Evolutionary conservation across 805 yeast genomes (phyloP).

Genomic region (Nematodospora valgi): DNA sequence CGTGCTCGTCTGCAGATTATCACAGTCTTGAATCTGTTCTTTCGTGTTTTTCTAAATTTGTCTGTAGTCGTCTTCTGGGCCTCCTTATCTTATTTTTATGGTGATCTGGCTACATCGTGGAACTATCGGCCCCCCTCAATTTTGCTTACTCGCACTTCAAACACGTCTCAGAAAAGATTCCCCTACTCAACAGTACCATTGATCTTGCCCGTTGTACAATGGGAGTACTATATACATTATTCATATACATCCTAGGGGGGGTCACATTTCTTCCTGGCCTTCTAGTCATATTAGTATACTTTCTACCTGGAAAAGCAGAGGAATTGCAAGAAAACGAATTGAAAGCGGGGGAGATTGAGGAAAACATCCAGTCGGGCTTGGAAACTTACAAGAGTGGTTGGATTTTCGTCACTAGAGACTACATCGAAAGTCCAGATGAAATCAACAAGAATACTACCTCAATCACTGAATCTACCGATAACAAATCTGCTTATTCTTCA

Average conservation of each 20-base stretch:
- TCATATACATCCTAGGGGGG: slow-evolving; percentile 57
- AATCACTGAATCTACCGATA: slow-evolving; percentile 38
- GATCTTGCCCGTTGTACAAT: slow-evolving; percentile 1
- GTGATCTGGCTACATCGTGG: too few species aligned
- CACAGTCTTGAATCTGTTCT: too few species aligned
- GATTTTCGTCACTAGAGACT: slow-evolving; percentile 81
- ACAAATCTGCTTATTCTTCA: slow-evolving; percentile 57
- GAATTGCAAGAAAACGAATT: slow-evolving; percentile 15
- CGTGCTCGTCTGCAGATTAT: too few species aligned
- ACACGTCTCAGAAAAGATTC: neutral
- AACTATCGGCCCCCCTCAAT: too few species aligned
- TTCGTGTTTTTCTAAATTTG: too few species aligned
- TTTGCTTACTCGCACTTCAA: neutral
- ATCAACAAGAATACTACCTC: slow-evolving; percentile 46
- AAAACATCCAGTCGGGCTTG: slow-evolving; percentile 55
- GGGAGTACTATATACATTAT: slow-evolving; percentile 1
- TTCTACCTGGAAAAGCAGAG: slow-evolving; percentile 31
- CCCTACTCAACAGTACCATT: neutral
- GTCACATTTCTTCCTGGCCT: slow-evolving; percentile 70
- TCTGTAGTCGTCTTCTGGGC: too few species aligned
- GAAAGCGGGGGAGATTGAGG: slow-evolving; percentile 65
- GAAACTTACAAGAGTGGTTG: slow-evolving; percentile 68
- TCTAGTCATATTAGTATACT: slow-evolving; percentile 34
- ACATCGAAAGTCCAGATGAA: slow-evolving; percentile 43
- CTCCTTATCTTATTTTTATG: too few species aligned